These are phyloP conservation scores for Neurospora crassa DNA, from an alignment of 2,329 filamentous ascomycete species.

Conservation along the genomic window DNA sequence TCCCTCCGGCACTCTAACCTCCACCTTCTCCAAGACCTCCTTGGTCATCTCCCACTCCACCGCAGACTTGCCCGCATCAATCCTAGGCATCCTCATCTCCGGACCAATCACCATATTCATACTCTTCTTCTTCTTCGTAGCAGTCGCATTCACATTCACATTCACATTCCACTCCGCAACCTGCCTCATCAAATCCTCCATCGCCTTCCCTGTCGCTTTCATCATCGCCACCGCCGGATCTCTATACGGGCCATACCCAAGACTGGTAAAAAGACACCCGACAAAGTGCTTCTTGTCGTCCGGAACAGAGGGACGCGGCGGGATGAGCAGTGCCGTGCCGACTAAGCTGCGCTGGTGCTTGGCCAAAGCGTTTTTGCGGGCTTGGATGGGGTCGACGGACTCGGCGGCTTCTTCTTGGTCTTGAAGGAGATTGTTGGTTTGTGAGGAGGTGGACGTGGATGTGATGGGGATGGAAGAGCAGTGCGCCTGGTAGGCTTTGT, in stretches of 20 bases:
- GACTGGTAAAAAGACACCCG: constrained; percentile 6
- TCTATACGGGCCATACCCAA: background rate
- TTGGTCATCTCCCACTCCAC: constrained; percentile 14
- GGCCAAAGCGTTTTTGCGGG: background rate
- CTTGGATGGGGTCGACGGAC: background rate
- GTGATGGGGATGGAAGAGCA: constrained; percentile 6
- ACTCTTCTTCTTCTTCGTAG: background rate
- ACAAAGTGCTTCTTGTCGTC: constrained; percentile 8
- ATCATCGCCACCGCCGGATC: constrained; percentile 11
- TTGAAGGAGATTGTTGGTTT: background rate
- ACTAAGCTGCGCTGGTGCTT: constrained; percentile 3
- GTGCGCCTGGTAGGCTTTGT: constrained; percentile 8
- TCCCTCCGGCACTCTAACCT: background rate
- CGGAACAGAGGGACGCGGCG: background rate
- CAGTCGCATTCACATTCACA: no score
- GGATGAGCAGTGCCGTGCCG: constrained; percentile 15
- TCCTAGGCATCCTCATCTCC: constrained; percentile 16
- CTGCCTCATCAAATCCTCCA: constrained; percentile 14
- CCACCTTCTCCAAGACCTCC: background rate
- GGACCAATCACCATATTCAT: background rate
- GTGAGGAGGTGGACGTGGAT: background rate
- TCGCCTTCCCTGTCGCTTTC: constrained; percentile 7
- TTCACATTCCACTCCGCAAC: constrained; percentile 4
- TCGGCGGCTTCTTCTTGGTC: background rate
- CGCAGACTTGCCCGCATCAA: constrained; percentile 14